These are phyloP conservation scores for Penicillium frequentans DNA, from an alignment of 2,329 filamentous ascomycete genomes.

Conservation along the genomic window DNA sequence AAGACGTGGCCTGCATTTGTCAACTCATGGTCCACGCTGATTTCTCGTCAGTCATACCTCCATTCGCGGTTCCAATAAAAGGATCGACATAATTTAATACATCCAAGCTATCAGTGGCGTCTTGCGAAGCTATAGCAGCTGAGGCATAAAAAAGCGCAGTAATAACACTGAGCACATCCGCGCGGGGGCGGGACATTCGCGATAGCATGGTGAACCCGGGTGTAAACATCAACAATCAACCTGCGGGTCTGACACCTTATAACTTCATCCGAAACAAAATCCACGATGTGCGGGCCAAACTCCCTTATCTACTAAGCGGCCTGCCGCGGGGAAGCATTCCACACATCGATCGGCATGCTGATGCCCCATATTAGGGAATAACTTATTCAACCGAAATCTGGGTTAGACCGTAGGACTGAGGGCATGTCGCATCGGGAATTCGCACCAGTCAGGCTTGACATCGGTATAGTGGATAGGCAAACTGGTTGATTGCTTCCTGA, in stretches of 20 bases:
- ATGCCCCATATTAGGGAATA: constrained; percentile 1
- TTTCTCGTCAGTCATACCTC: constrained; percentile 28
- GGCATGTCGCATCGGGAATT: constrained; percentile 6
- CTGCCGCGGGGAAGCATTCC: constrained; percentile 19
- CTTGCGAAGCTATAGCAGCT: background rate
- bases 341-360: constrained; percentile 13
- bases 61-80: constrained; percentile 57
- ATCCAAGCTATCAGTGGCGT: constrained; percentile 22
- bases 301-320: constrained; percentile 11
- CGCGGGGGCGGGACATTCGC: background rate
- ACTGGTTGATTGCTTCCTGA: background rate
- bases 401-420: background rate
- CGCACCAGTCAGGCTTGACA: background rate
- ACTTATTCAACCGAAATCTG: background rate
- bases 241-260: background rate
- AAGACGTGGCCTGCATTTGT: constrained; percentile 53
- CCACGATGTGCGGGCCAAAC: background rate
- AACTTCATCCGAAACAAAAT: background rate
- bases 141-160: constrained; percentile 12
- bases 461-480: background rate
- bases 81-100: constrained; percentile 49
- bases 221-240: background rate
- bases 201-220: constrained; percentile 6
- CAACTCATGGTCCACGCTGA: background rate
- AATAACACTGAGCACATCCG: constrained; percentile 2